Base-by-base conservation (phyloP, 768 basidiomycete genomes). In the Chalciporus sphaerocephalus region DNA sequence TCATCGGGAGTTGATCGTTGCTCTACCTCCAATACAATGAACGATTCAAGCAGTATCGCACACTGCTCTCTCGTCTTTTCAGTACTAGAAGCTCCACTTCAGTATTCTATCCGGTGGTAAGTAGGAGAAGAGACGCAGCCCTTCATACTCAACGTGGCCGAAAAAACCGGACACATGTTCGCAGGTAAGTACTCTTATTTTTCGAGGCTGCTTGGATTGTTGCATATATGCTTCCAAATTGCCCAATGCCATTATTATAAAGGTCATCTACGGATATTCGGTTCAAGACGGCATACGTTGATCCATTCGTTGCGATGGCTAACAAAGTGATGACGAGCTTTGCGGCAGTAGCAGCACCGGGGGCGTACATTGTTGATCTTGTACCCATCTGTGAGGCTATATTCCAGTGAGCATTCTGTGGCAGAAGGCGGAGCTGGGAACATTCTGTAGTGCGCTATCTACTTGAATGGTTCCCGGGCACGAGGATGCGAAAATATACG, bases 251-350 rank as follows among this genome's bases (percentile, higher is more conserved):
- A 52, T 62, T 12, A 69, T 73, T 47, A 50, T 65, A 44, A 59
- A 52, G 16, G 55, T 67, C 15, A 66, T 67, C 1, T 64, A 73
- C 39, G 74, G 72, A 3, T 58, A 70, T 16, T 52, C 62, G 10
- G 64, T 69, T 12, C 28, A 58, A 40, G 50, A 55, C 3, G 48
- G n/a, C n/a, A n/a, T n/a, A 56, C 2, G 36, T 57, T 20, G 72
- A 74, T 49, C 66, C 64, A 0, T 62, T 66, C 20, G 54, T 70
- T 12, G 38, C 58, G 20, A 42, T 56, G 24, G 61, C 61, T 7
- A 53, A 69, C 30, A 47, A 48, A n/a, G 59, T 56, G 2, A 51
- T 60, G 27, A 28, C 42, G 0, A 47, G 45, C 15, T 38, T 68
- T 4, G 20, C 55, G 1, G 3, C 22, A 6, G 11, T 47, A 3